phyloP scores from a whole-genome alignment of 2,329 filamentous ascomycete genomes.

The Ascochyta clinopodiicola region DNA sequence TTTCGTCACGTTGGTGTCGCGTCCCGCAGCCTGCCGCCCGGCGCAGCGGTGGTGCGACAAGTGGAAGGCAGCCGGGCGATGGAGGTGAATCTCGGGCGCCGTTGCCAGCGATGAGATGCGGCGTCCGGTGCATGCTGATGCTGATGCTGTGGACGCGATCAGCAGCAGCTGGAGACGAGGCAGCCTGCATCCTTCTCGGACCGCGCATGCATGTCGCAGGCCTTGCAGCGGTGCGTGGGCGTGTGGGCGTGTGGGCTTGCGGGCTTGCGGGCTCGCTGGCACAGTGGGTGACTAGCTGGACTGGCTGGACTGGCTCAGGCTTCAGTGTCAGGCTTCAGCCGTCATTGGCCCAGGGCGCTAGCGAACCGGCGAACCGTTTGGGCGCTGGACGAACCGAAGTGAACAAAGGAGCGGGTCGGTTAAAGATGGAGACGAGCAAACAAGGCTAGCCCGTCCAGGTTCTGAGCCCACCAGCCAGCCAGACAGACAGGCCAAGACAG shows the following conservation, averaged over 20 bases:
- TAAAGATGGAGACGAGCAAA: conserved; percentile 14
- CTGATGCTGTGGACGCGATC: neutral
- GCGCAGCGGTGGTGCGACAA: neutral
- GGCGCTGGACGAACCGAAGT: neutral
- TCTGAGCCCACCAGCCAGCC: too few species aligned
- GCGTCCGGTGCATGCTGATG: neutral
- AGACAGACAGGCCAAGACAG: neutral
- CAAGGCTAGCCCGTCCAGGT: conserved; percentile 2
- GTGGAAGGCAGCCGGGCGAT: neutral
- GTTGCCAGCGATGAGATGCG: neutral
- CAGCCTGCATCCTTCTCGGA: conserved; percentile 3
- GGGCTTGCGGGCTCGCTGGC: too few species aligned
- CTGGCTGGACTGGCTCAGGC: too few species aligned
- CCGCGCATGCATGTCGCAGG: conserved; percentile 12
- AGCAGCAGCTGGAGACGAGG: conserved; percentile 13
- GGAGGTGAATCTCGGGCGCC: neutral
- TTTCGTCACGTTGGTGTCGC: conserved; percentile 2
- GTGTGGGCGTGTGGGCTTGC: neutral
- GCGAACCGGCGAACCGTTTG: conserved; percentile 6
- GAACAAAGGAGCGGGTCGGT: conserved; percentile 18
- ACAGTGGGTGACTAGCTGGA: too few species aligned
- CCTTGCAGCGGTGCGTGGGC: conserved; percentile 1
- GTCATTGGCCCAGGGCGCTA: conserved; percentile 4
- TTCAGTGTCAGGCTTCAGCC: neutral
- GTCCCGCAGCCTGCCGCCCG: neutral